Conservation (phyloP, 306 rosid species). For the Dryas alaskensis region DNA sequence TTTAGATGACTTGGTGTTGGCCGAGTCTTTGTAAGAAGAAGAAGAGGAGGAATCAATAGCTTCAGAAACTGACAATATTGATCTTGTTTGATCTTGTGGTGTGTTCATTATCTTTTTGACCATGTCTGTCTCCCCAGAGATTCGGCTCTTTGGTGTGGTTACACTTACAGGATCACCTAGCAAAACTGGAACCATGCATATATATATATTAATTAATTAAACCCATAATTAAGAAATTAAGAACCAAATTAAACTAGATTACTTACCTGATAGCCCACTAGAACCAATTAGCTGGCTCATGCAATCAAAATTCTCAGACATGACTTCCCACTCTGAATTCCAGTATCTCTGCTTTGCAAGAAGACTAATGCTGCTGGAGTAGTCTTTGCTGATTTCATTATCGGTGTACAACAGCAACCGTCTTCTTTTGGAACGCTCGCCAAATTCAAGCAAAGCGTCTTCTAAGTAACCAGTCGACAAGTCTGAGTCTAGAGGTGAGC, state of each 20-base stretch:
- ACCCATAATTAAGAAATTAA: too few relatives aligned
- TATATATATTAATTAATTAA: neutral
- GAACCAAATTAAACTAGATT: neutral
- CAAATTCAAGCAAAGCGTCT: conserved; percentile 78
- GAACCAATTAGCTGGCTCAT: conserved; percentile 40
- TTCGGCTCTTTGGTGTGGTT: conserved; percentile 35
- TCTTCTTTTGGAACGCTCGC: conserved; percentile 63
- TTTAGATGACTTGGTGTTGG: conserved; percentile 28
- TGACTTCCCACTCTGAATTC: conserved; percentile 53
- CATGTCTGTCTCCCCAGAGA: conserved; percentile 40
- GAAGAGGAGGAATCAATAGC: conserved; percentile 65
- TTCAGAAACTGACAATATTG: conserved; percentile 31
- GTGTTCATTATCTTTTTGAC: conserved; percentile 34
- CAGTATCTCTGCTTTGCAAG: conserved; percentile 49
- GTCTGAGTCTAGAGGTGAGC: conserved; percentile 48
- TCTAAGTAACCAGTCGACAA: conserved; percentile 82
- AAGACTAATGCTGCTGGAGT: conserved; percentile 24
- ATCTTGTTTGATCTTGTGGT: conserved; percentile 35
- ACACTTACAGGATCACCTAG: conserved; percentile 41
- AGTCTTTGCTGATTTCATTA: conserved; percentile 20
- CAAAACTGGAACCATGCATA: neutral
- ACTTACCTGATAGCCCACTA: conserved; percentile 22
- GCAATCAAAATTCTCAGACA: conserved; percentile 48
- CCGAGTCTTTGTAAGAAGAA: conserved; percentile 53
- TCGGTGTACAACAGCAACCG: conserved; percentile 47